These are phyloP conservation scores for Dinochytrium kinnereticum DNA, from an alignment of 371 early-diverging fungal genomes.

Conservation along the genomic window DNA sequence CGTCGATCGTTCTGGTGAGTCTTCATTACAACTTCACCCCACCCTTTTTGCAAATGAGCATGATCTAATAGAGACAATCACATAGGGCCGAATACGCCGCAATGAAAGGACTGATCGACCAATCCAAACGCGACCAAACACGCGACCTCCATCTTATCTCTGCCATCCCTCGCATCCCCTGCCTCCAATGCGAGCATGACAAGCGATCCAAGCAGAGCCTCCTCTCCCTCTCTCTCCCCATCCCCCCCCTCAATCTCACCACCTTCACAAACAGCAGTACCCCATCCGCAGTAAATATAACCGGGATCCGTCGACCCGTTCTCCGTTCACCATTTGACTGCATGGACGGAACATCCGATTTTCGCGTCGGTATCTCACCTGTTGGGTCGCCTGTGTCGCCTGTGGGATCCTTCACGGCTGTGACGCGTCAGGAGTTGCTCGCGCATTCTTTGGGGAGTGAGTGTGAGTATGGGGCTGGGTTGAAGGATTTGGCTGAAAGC, in stretches of 20 bases:
- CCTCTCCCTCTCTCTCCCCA: neutral
- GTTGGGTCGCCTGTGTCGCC: too few relatives aligned
- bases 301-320: too few relatives aligned
- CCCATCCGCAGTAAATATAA: too few relatives aligned
- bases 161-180: neutral
- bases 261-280: too few relatives aligned
- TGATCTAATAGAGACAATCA: neutral
- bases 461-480: neutral
- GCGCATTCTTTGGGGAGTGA: neutral
- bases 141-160: neutral
- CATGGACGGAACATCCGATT: neutral
- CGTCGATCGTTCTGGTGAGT: slow-evolving; percentile 1
- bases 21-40: neutral
- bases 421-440: neutral
- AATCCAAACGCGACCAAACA: neutral
- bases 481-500: slow-evolving; percentile 4
- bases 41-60: neutral
- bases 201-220: neutral
- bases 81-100: slow-evolving; percentile 4
- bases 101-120: neutral
- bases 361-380: neutral
- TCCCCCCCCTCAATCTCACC: neutral
- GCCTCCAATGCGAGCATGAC: neutral
- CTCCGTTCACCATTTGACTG: too few relatives aligned
- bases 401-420: neutral